Evolutionary conservation across 176 grass and related monocot genomes (phyloP).

Genomic region (Ensete glaucum): DNA sequence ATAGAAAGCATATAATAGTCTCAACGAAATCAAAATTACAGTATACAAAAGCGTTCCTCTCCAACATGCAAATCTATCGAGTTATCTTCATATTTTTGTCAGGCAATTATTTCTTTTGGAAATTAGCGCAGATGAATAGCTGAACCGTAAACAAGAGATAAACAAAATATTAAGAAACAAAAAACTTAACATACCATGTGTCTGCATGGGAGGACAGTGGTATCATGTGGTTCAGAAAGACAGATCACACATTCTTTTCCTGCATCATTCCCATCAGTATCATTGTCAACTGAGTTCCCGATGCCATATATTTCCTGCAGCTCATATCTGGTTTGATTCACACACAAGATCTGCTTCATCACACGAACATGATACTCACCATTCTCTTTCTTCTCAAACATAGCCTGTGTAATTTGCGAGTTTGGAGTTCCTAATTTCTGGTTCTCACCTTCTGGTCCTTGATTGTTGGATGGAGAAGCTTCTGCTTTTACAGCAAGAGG

Average conservation of each 20-base stretch:
- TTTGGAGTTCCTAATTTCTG: slow-evolving; percentile 10
- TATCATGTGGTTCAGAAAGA: slow-evolving; percentile 51
- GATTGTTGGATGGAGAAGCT: slow-evolving; percentile 29
- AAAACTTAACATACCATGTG: slow-evolving; percentile 42
- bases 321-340: slow-evolving; percentile 43
- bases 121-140: neutral
- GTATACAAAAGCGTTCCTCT: no score
- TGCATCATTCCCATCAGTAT: slow-evolving; percentile 36
- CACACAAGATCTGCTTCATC: slow-evolving; percentile 38
- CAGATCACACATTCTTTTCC: slow-evolving; percentile 57
- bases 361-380: slow-evolving; percentile 23
- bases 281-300: slow-evolving; percentile 26
- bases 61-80: no score
- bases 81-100: no score
- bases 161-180: slow-evolving; percentile 4
- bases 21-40: no score
- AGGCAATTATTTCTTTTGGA: neutral
- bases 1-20: no score
- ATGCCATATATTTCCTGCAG: slow-evolving; percentile 54
- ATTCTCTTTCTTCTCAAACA: slow-evolving; percentile 36
- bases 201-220: slow-evolving; percentile 48
- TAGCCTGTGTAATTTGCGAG: slow-evolving; percentile 34
- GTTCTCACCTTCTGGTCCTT: slow-evolving; percentile 13
- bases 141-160: neutral
- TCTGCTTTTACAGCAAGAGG: slow-evolving; percentile 47